Evolutionary conservation across 768 basidiomycete genomes (phyloP).

Genomic region (Boletellus ananiceps): DNA sequence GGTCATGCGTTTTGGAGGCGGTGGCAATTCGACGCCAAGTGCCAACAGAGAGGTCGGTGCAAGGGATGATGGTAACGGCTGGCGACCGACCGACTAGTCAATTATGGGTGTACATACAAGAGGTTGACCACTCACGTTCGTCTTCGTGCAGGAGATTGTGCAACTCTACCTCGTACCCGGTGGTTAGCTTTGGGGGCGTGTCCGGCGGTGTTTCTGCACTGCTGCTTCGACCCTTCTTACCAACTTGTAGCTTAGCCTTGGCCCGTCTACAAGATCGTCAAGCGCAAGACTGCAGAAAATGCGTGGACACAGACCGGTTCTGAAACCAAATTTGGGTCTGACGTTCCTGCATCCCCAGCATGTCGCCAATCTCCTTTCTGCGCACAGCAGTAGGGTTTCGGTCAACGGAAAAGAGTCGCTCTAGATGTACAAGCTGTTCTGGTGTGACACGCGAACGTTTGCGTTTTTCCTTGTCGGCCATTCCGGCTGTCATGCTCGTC

Average conservation of each 20-base stretch:
- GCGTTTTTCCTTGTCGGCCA: slow-evolving; percentile 51
- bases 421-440: slow-evolving; percentile 73
- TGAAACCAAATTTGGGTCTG: slow-evolving; percentile 92
- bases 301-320: slow-evolving; percentile 46
- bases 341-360: slow-evolving; percentile 78
- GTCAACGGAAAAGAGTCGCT: slow-evolving; percentile 63
- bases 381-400: slow-evolving; percentile 67
- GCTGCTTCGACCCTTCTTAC: slow-evolving; percentile 42
- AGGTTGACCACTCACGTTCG: slow-evolving; percentile 50
- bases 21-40: slow-evolving; percentile 73
- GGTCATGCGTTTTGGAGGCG: slow-evolving; percentile 50
- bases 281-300: background rate
- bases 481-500: slow-evolving; percentile 20
- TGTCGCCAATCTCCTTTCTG: slow-evolving; percentile 67
- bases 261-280: slow-evolving; percentile 53
- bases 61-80: slow-evolving; percentile 77
- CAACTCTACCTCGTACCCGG: slow-evolving; percentile 55
- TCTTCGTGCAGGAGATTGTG: slow-evolving; percentile 69
- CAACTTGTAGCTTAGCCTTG: slow-evolving; percentile 71
- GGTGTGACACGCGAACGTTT: slow-evolving; percentile 78
- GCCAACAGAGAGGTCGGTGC: slow-evolving; percentile 69
- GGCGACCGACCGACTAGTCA: background rate
- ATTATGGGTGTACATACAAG: background rate
- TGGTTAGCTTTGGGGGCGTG: slow-evolving; percentile 47
- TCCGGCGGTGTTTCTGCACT: slow-evolving; percentile 40